Percentiles rank a stretch among this genome's conserved stretches.
Conservation (phyloP, 2,329 filamentous ascomycete species). For the Colletotrichum truncatum region DNA sequence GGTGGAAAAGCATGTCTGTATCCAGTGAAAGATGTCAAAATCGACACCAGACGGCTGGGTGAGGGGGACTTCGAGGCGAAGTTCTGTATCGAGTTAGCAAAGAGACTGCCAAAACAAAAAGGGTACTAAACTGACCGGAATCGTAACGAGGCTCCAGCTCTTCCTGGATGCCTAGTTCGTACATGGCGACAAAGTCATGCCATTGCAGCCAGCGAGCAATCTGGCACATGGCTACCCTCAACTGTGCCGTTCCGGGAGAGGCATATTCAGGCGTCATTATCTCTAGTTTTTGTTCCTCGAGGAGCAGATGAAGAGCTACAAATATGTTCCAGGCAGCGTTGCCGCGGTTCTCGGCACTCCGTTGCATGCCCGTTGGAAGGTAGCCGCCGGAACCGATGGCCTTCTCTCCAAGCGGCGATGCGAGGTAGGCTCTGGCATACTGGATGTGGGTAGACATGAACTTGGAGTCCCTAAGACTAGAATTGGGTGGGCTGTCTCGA, state of each 20-base stretch:
- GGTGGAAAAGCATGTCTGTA: constrained; percentile 55
- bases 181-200: constrained; percentile 56
- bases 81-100: constrained; percentile 37
- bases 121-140: constrained; percentile 44
- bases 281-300: constrained; percentile 89
- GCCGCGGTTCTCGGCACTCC: constrained; percentile 64
- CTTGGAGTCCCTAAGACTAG: constrained; percentile 36
- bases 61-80: constrained; percentile 34
- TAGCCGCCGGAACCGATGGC: constrained; percentile 66
- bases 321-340: constrained; percentile 74
- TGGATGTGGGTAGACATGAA: constrained; percentile 63
- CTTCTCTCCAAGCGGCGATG: constrained; percentile 64
- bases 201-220: constrained; percentile 86
- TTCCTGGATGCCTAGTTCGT: constrained; percentile 63
- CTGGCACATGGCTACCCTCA: constrained; percentile 83
- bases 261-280: constrained; percentile 58
- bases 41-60: constrained; percentile 41
- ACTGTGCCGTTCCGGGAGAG: constrained; percentile 54
- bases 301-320: constrained; percentile 83
- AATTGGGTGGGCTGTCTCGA: constrained; percentile 39
- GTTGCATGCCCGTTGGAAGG: constrained; percentile 67
- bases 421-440: constrained; percentile 72
- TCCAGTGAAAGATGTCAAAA: constrained; percentile 60
- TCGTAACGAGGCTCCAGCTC: constrained; percentile 51
- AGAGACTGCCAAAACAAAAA: no score